Evolutionary conservation across 2,329 filamentous ascomycete species (phyloP), one percentile per base, ranked within the genome.

Genomic region (Juglanconis oblonga): DNA sequence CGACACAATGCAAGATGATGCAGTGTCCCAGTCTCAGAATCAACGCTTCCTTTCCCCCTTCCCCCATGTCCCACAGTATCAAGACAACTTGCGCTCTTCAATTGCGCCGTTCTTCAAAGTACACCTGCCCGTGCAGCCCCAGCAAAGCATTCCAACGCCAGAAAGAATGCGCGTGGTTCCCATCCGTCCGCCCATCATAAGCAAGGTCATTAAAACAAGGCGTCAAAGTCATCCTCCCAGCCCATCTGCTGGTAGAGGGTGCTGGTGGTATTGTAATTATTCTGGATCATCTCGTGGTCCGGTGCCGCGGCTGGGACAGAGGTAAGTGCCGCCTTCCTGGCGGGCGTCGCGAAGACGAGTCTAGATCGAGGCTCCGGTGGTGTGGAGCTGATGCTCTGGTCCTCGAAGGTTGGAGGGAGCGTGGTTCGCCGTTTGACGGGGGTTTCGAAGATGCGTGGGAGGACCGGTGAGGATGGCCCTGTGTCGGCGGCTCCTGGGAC

Each of bases 201-300:
- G 62, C 73, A 70, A 77, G 69, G 69, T 78, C 76, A 68, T 84
- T 79, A 68, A 59, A 57, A 57, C 10, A 57, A 31, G 48, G 32
- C 47, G 17, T 76, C 69, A 61, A 85, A 81, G 61, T 84, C 78
- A 24, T 35, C 47, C 67, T 85, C 81, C 84, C 84, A 87, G 50
- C 84, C 83, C 47, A 86, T 69, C 64, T 73, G 74, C 66, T 83
- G 76, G 65, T 82, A 87, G 55, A 86, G 81, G 38, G 35, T 51
- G 33, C 49, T 52, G 32, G 40, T 24, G 32, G 33, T 48, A 10
- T 40, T 55, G 33, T 8, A 7, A 9, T 36, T 24, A 17, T 17
- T 51, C 9, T 6, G 36, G 5, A 42, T 33, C 38, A 24, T 24
- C 17, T 24, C 17, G 17, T 32, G 13, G 7, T 50, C 51, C 36